These are phyloP conservation scores for Gossypium davidsonii DNA, from an alignment of 441 rosid genomes.

Conservation along the genomic window DNA sequence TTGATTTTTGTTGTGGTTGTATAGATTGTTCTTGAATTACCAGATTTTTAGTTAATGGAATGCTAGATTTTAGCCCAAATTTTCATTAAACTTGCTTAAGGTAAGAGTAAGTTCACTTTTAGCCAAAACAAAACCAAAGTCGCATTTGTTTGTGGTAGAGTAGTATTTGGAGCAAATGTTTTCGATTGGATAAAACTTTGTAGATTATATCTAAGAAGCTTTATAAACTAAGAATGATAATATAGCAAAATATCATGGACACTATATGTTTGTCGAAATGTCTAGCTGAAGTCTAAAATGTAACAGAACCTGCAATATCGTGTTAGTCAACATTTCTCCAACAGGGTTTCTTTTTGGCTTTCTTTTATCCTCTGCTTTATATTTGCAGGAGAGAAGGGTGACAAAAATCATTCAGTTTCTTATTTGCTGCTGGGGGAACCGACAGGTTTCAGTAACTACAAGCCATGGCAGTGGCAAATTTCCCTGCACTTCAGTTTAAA, in stretches of 20 bases:
- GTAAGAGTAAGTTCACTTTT: background rate
- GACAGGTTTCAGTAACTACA: background rate
- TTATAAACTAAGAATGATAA: background rate
- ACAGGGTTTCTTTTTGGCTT: background rate
- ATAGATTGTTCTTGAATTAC: background rate
- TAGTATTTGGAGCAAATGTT: background rate
- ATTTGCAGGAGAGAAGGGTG: conserved; percentile 16
- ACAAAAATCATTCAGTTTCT: background rate
- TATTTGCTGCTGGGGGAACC: background rate
- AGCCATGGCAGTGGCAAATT: conserved; percentile 25
- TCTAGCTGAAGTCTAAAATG: conserved; percentile 8
- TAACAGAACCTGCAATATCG: background rate
- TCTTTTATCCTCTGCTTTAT: background rate
- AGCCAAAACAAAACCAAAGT: too few relatives aligned
- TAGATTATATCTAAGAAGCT: background rate
- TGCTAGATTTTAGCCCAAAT: background rate
- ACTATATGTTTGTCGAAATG: conserved; percentile 21
- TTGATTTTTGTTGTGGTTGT: background rate
- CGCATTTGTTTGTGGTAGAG: background rate
- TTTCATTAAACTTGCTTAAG: background rate
- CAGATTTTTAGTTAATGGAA: background rate
- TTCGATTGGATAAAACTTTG: background rate
- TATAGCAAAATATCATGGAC: background rate
- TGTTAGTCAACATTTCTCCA: background rate
- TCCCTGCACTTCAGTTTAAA: conserved; percentile 28